Conservation (phyloP, 1,284 basidiomycete genomes). For the Butyriboletus regius region DNA sequence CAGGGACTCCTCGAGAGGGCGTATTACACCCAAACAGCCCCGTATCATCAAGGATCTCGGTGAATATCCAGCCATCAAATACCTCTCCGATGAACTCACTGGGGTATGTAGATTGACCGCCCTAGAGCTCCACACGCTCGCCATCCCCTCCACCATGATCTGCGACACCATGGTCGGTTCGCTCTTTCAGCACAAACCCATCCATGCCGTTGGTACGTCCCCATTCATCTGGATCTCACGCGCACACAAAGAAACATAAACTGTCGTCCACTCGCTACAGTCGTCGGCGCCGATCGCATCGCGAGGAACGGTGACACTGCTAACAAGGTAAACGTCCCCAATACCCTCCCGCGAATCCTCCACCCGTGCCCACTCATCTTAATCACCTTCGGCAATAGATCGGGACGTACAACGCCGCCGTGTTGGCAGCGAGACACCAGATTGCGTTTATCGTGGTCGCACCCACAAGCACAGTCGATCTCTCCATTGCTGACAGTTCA, state of each 20-base stretch:
- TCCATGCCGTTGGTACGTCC: slow-evolving; percentile 75
- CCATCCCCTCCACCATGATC: slow-evolving; percentile 83
- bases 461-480: slow-evolving; percentile 81
- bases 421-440: slow-evolving; percentile 73
- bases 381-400: slow-evolving; percentile 44
- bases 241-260: background rate
- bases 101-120: slow-evolving; percentile 61
- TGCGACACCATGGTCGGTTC: slow-evolving; percentile 93
- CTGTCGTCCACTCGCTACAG: slow-evolving; percentile 32
- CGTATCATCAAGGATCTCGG: slow-evolving; percentile 87
- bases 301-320: slow-evolving; percentile 88
- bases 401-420: slow-evolving; percentile 85
- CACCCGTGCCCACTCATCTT: background rate
- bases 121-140: slow-evolving; percentile 73
- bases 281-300: slow-evolving; percentile 78
- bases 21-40: slow-evolving; percentile 85
- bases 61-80: slow-evolving; percentile 19
- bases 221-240: background rate
- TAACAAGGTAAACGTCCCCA: slow-evolving; percentile 60
- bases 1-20: slow-evolving; percentile 68
- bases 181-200: slow-evolving; percentile 75
- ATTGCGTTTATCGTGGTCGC: slow-evolving; percentile 88
- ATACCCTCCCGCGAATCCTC: background rate
- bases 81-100: background rate
- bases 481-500: slow-evolving; percentile 65